phyloP scores from a whole-genome alignment of 805 yeast genomes.

The Phaffomyces opuntiae region DNA sequence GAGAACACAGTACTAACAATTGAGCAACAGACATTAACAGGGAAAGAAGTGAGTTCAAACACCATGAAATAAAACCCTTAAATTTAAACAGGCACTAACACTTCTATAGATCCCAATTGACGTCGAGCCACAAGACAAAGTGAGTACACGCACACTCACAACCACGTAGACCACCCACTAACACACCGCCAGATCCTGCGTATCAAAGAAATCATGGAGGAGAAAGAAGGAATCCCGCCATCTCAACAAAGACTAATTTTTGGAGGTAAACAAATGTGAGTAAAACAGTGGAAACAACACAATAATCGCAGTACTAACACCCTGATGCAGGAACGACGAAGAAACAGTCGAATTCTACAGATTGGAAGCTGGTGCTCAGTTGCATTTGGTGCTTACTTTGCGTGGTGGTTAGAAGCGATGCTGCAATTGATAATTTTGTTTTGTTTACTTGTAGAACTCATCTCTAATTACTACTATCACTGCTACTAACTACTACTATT shows the following conservation, averaged over 20 bases:
- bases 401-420: conserved; percentile 62
- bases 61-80: background rate
- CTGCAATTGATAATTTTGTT: background rate
- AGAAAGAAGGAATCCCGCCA: conserved; percentile 96
- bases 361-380: conserved; percentile 77
- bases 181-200: conserved; percentile 42
- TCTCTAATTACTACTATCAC: background rate
- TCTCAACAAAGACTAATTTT: conserved; percentile 87
- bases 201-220: conserved; percentile 88
- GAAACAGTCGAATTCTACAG: conserved; percentile 65
- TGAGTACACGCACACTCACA: conserved; percentile 22
- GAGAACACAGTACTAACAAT: conserved; percentile 6
- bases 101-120: conserved; percentile 53
- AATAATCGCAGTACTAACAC: background rate
- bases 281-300: conserved; percentile 8
- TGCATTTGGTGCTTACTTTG: conserved; percentile 85
- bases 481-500: background rate
- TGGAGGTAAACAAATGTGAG: conserved; percentile 84
- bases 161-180: conserved; percentile 15
- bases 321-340: conserved; percentile 53
- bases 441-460: background rate
- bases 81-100: conserved; percentile 5
- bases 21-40: conserved; percentile 51
- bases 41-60: conserved; percentile 53
- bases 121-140: conserved; percentile 61